Evolutionary conservation across 2,329 filamentous ascomycete species (phyloP).

Genomic region (Cercospora beticola): DNA sequence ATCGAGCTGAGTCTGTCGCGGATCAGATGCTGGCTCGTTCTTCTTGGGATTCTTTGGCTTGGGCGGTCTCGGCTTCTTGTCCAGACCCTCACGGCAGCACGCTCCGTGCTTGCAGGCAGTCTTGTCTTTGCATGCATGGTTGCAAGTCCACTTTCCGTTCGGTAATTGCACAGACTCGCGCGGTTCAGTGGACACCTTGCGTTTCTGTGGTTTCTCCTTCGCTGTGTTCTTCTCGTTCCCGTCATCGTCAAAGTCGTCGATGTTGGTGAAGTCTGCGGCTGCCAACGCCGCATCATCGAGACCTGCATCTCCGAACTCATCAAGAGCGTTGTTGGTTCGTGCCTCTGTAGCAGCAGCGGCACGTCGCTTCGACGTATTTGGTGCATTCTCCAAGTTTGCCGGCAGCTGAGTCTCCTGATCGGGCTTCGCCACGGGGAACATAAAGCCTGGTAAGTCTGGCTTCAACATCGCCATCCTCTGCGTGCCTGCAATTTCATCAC

Average conservation of each 20-base stretch:
- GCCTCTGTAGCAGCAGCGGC: slow-evolving; percentile 14
- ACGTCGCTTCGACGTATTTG: slow-evolving; percentile 32
- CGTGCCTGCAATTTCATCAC: slow-evolving; percentile 74
- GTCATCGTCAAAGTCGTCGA: slow-evolving; percentile 52
- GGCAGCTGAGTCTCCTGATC: slow-evolving; percentile 12
- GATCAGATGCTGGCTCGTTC: slow-evolving; percentile 19
- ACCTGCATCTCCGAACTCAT: slow-evolving; percentile 56
- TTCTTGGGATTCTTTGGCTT: slow-evolving; percentile 42
- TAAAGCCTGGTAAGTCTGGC: slow-evolving; percentile 48
- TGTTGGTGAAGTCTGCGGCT: slow-evolving; percentile 46
- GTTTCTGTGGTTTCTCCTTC: slow-evolving; percentile 7
- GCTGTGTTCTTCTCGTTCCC: slow-evolving; percentile 13
- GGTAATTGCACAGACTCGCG: slow-evolving; percentile 54
- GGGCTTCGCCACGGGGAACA: slow-evolving; percentile 42
- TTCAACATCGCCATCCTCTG: slow-evolving; percentile 54
- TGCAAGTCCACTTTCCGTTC: slow-evolving; percentile 74
- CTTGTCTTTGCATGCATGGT: slow-evolving; percentile 67
- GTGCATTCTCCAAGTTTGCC: slow-evolving; percentile 18
- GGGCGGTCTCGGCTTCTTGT: slow-evolving; percentile 58
- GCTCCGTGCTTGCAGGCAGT: slow-evolving; percentile 61
- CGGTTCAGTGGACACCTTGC: slow-evolving; percentile 10
- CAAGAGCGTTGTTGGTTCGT: slow-evolving; percentile 28
- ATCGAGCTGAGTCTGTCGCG: slow-evolving; percentile 35
- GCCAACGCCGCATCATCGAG: slow-evolving; percentile 56
- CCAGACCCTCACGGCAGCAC: slow-evolving; percentile 70